phyloP scores from a whole-genome alignment of 1,284 basidiomycete species.

The Cronartium quercuum region DNA sequence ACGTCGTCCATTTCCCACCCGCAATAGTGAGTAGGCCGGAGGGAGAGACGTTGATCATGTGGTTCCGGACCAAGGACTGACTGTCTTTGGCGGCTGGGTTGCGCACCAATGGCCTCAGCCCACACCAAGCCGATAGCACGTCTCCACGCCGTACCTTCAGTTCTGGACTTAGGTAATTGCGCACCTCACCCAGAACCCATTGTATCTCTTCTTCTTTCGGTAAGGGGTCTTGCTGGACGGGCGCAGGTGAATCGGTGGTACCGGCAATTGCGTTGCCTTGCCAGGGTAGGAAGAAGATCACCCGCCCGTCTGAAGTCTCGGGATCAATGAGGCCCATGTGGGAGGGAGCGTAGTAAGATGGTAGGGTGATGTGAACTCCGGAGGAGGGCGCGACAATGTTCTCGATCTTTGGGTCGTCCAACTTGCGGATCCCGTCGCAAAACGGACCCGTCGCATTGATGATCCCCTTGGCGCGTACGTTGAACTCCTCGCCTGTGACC shows the following conservation, averaged over 20 bases:
- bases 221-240: slow-evolving; percentile 69
- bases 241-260: slow-evolving; percentile 81
- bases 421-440: slow-evolving; percentile 73
- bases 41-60: slow-evolving; percentile 79
- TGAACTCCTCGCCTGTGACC: slow-evolving; percentile 74
- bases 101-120: slow-evolving; percentile 79
- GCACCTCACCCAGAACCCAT: slow-evolving; percentile 89
- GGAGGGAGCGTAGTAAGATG: slow-evolving; percentile 91
- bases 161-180: slow-evolving; percentile 81
- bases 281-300: slow-evolving; percentile 99
- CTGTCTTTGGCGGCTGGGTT: slow-evolving; percentile 76
- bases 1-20: slow-evolving; percentile 98
- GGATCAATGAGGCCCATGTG: slow-evolving; percentile 95
- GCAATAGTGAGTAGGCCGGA: slow-evolving; percentile 87
- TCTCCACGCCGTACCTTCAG: slow-evolving; percentile 93
- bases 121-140: slow-evolving; percentile 92
- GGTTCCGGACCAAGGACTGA: slow-evolving; percentile 83
- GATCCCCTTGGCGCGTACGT: slow-evolving; percentile 79
- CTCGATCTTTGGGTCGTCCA: slow-evolving; percentile 73
- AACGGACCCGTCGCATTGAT: slow-evolving; percentile 97
- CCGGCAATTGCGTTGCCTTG: slow-evolving; percentile 96
- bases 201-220: slow-evolving; percentile 91
- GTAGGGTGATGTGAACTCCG: slow-evolving; percentile 92
- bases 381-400: slow-evolving; percentile 88
- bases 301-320: slow-evolving; percentile 87